A percentile compares a stretch with the other conserved stretches of the same genome.
phyloP scores from a whole-genome alignment of 2,329 filamentous ascomycete genomes.

The Dactylellina sp. region DNA sequence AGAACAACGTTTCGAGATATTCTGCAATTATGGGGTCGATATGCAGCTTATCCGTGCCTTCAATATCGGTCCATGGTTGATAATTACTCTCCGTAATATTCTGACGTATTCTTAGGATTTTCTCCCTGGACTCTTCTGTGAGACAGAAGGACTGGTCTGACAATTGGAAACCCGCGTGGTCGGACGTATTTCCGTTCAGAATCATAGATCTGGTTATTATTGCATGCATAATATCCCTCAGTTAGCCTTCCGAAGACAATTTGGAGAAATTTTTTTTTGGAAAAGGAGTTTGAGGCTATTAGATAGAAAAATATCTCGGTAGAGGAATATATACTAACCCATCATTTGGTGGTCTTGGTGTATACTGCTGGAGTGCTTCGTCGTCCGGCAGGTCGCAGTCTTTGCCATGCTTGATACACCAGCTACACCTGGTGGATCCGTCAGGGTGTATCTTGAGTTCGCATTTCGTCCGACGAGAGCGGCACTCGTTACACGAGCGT shows the following conservation, averaged over 20 bases:
- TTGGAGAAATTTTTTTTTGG: neutral
- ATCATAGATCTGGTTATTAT: conserved; percentile 57
- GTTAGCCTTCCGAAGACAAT: conserved; percentile 25
- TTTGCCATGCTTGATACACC: conserved; percentile 58
- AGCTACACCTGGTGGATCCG: conserved; percentile 58
- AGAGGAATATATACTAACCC: conserved; percentile 55
- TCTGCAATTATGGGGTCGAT: conserved; percentile 57
- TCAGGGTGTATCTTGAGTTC: conserved; percentile 55
- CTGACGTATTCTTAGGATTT: conserved; percentile 58
- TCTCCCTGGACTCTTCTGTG: conserved; percentile 48
- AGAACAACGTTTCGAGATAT: conserved; percentile 58
- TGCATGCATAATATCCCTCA: neutral
- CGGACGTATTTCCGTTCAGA: conserved; percentile 58
- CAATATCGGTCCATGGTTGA: conserved; percentile 56
- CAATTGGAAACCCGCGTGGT: conserved; percentile 58
- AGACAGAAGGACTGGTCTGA: conserved; percentile 56
- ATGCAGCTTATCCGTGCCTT: conserved; percentile 57
- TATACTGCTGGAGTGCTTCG: conserved; percentile 50
- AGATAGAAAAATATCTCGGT: neutral
- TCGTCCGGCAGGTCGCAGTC: conserved; percentile 58
- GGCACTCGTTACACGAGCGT: conserved; percentile 59
- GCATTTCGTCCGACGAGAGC: conserved; percentile 58
- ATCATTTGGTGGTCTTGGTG: conserved; percentile 58
- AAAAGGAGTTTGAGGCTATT: conserved; percentile 17
- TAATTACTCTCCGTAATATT: conserved; percentile 57